A percentile compares a stretch with the other conserved stretches of the same genome.
phyloP scores from a whole-genome alignment of 176 grass and related monocot genomes.

The sorghum (Sorghum bicolor) region Sorghum_bicolor_NCBIv3 NC_012870.2:72121501-72122000 shows the following conservation, averaged over 20 bases:
- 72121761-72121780: background rate
- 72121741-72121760: background rate
- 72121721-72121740: background rate
- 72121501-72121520: slow-evolving; percentile 15
- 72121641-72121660: background rate
- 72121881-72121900: background rate
- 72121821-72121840: background rate
- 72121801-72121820: background rate
- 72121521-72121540: slow-evolving; percentile 37
- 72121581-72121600: slow-evolving; percentile 45
- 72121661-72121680: background rate
- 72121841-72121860: background rate
- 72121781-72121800: background rate
- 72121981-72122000: slow-evolving; percentile 58
- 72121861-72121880: slow-evolving; percentile 2
- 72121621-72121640: background rate
- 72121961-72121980: slow-evolving; percentile 60
- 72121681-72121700: background rate
- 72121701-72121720: background rate
- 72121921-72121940: slow-evolving; percentile 58
- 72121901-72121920: slow-evolving; percentile 72
- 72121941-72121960: slow-evolving; percentile 67
- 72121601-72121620: slow-evolving; percentile 2
- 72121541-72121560: slow-evolving; percentile 28
- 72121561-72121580: slow-evolving; percentile 77